phyloP scores from a whole-genome alignment of 345 rosid species.

The Arabis hirsuta region DNA sequence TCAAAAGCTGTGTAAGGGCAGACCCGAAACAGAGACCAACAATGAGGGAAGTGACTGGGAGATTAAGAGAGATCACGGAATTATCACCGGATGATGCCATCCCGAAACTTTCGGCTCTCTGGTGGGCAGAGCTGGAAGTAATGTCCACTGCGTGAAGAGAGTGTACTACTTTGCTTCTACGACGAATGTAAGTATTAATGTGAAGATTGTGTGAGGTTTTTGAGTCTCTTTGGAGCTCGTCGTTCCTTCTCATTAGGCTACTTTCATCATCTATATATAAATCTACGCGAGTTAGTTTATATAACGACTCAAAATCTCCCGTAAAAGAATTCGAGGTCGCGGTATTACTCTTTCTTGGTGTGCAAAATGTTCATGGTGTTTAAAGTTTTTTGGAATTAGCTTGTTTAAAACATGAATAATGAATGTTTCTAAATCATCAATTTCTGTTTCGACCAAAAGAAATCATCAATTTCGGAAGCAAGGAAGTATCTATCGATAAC shows the following conservation, averaged over 20 bases:
- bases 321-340: conserved; percentile 2
- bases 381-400: conserved; percentile 19
- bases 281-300: conserved; percentile 26
- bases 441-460: background rate
- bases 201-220: conserved; percentile 36
- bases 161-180: conserved; percentile 11
- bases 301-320: conserved; percentile 12
- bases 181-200: conserved; percentile 40
- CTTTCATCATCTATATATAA: conserved; percentile 9
- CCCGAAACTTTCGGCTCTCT: conserved; percentile 79
- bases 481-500: background rate
- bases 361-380: conserved; percentile 26
- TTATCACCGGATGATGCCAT: conserved; percentile 71
- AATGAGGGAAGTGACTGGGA: conserved; percentile 60
- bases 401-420: background rate
- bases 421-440: conserved; percentile 4
- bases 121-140: conserved; percentile 99
- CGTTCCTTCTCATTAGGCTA: conserved; percentile 28
- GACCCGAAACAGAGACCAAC: conserved; percentile 61
- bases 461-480: conserved; percentile 10
- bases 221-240: conserved; percentile 30
- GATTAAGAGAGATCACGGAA: conserved; percentile 66
- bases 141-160: conserved; percentile 55
- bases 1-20: conserved; percentile 62
- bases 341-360: conserved; percentile 20